Evolutionary conservation across 805 yeast species (phyloP), one percentile per base, ranked within the genome.

Genomic region (Groenewaldozyma salmanticensis): DNA sequence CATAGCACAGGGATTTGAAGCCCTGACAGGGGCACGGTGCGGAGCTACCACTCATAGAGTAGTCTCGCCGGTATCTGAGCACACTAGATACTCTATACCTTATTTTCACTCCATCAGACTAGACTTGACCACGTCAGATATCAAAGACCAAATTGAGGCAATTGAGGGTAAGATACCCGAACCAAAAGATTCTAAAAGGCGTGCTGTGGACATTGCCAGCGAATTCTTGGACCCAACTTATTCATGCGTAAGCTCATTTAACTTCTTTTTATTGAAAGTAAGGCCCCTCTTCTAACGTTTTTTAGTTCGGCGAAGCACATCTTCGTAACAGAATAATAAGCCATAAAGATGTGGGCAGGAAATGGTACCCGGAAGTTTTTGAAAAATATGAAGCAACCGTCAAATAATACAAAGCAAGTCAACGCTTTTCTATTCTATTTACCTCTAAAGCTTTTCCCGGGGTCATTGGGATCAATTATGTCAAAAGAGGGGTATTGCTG

Each of bases 1-100:
- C 47, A 75, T 68, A 13, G 81, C 81, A 11, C 80, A 75, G 51
- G 75, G 79, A 2, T 64, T 76, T 33, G 81, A 76, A 52, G 77
- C 79, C 1, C 58, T 76, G 31, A 71, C 79, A 4, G 67, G 67
- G 31, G 81, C 80, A 0, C 70, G 72, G 4, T 74, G 79, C 49
- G 70, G 70, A 39, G 79, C 81, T 17, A 74, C 81, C 0, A 71
- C 75, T 15, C 82, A 76, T 52, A 59, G 71, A 34, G 80, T 75
- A 5, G 49, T 63, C 38, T 64, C 67, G 17, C 79, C 77, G 1
- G 46, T 58, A 35, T 56, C 62, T 21, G 48, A 46, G 35, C 53
- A 43, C 6, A 53, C 61, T 6, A 52, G 60, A 21, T 62, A 50
- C 36, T 68, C 74, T 11, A 60, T 72, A 27, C 75, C 77, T 4